Evolutionary conservation across 192 early-diverging fungal species (phyloP), one percentile per base, ranked within the genome.

Genomic region (Backusella westeae): DNA sequence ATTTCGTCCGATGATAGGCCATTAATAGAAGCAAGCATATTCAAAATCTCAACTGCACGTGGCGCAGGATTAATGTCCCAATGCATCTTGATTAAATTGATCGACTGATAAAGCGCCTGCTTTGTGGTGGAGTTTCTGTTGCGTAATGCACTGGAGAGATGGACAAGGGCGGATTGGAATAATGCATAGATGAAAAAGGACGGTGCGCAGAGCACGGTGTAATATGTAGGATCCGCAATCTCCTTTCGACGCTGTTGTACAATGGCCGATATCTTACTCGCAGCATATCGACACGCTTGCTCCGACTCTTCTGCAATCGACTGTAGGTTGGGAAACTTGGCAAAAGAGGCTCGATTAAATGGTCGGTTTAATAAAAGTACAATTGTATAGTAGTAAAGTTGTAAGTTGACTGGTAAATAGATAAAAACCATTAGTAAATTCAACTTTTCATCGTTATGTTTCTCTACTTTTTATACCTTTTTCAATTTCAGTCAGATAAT

Each of bases 291-390:
- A 41, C 80, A 75, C 1, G 52, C 35, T 34, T 34, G 39, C 29
- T 71, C 67, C 1, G 80, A 81, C 42, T 81, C 73, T 6, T 21
- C 32, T 15, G 74, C 41, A 26, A 77, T 34, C 0, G 41, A 41
- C 21, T 74, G 32, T 46, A 77, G 29, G 12, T 56, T 34, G 19
- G 39, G 29, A 34, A 42, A 39, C 35, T 32, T 21, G 19, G 19
- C 42, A 32, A 29, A 23, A 6, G 77, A 69, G 21, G 23, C 32
- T 12, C 32, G 32, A 75, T 82, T 80, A 65, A 85, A 89, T 0
- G 85, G 87, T 38, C 86, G 78, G 76, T 89, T 85, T 34, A 89
- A 63, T 21, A 89, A 65, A 44, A 85, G 79, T 38, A 87, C 75
- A 6, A 75, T 66, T 0, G 82, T 72, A 34, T 84, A 85, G 81